These are phyloP conservation scores for Macrolepiota albuminosa DNA, from an alignment of 768 basidiomycete species.

Conservation along the genomic window DNA sequence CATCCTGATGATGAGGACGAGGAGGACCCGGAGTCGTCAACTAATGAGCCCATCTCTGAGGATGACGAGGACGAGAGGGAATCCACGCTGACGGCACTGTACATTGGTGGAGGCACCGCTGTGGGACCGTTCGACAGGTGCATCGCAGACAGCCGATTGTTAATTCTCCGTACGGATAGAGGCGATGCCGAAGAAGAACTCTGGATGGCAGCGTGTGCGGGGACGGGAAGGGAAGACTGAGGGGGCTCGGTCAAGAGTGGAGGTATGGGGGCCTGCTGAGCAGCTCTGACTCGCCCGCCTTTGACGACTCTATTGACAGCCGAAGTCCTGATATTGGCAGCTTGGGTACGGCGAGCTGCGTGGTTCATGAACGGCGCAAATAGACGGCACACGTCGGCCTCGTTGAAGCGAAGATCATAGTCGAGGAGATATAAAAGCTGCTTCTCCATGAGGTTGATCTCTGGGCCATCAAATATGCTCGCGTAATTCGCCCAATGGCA, in stretches of 20 bases:
- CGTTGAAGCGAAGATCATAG: conserved; percentile 87
- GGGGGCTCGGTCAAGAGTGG: conserved; percentile 34
- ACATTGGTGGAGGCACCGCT: conserved; percentile 32
- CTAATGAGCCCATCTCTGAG: conserved; percentile 59
- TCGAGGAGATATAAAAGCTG: conserved; percentile 91
- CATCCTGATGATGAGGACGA: conserved; percentile 52
- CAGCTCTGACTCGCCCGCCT: conserved; percentile 47
- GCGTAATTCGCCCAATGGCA: conserved; percentile 86
- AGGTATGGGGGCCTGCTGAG: conserved; percentile 38
- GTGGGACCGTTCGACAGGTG: conserved; percentile 28
- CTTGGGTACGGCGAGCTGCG: conserved; percentile 10
- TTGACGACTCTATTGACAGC: conserved; percentile 50
- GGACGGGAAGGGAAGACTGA: conserved; percentile 31
- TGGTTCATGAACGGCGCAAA: conserved; percentile 67
- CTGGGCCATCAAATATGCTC: conserved; percentile 63
- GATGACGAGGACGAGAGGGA: conserved; percentile 35
- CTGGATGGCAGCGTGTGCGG: conserved; percentile 29
- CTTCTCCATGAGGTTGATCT: conserved; percentile 96
- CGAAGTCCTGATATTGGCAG: conserved; percentile 39
- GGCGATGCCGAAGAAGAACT: conserved; percentile 44
- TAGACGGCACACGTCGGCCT: conserved; percentile 65
- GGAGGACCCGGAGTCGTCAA: conserved; percentile 60
- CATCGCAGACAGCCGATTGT: conserved; percentile 46
- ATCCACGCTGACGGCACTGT: conserved; percentile 37
- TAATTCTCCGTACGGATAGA: conserved; percentile 34